Evolutionary conservation across 805 yeast species (phyloP).

Genomic region (Scheffersomyces spartinae): DNA sequence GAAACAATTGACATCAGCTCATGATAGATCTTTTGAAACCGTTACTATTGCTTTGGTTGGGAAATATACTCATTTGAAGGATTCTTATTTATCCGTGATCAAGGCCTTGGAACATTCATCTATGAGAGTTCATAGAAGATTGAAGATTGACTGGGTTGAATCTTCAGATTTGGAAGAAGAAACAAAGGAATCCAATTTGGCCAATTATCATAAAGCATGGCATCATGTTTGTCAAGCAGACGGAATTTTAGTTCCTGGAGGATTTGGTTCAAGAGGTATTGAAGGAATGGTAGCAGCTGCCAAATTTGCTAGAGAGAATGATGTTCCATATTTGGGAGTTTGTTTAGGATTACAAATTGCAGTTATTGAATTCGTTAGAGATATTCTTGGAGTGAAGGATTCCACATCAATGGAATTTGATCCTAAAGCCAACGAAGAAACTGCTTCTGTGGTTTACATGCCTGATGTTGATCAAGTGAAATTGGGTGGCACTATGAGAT

Average conservation of each 20-base stretch:
- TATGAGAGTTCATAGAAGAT: slow-evolving; percentile 74
- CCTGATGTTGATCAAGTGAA: slow-evolving; percentile 95
- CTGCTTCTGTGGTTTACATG: slow-evolving; percentile 86
- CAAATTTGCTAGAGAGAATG: slow-evolving; percentile 94
- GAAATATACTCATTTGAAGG: slow-evolving; percentile 91
- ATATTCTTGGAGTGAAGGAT: slow-evolving; percentile 53
- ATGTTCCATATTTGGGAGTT: slow-evolving; percentile 90
- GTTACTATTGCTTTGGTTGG: slow-evolving; percentile 96
- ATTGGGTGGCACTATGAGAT: slow-evolving; percentile 98
- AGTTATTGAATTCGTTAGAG: slow-evolving; percentile 84
- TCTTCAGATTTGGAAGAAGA: slow-evolving; percentile 79
- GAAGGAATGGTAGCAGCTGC: slow-evolving; percentile 98
- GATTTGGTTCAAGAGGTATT: slow-evolving; percentile 93
- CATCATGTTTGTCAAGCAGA: slow-evolving; percentile 85
- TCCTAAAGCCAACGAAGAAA: slow-evolving; percentile 44
- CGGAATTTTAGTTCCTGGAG: slow-evolving; percentile 97
- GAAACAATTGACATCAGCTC: slow-evolving; percentile 66
- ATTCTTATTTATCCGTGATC: slow-evolving; percentile 88
- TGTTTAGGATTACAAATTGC: slow-evolving; percentile 97
- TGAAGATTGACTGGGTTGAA: slow-evolving; percentile 93
- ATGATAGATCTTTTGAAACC: slow-evolving; percentile 73
- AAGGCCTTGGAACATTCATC: slow-evolving; percentile 94
- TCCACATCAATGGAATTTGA: slow-evolving; percentile 81
- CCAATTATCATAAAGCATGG: slow-evolving; percentile 91
- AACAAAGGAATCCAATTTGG: slow-evolving; percentile 50